A percentile compares a stretch with the other conserved stretches of the same genome.
Evolutionary conservation across 768 basidiomycete genomes (phyloP).

Genomic region (Termitomyces sp.): DNA sequence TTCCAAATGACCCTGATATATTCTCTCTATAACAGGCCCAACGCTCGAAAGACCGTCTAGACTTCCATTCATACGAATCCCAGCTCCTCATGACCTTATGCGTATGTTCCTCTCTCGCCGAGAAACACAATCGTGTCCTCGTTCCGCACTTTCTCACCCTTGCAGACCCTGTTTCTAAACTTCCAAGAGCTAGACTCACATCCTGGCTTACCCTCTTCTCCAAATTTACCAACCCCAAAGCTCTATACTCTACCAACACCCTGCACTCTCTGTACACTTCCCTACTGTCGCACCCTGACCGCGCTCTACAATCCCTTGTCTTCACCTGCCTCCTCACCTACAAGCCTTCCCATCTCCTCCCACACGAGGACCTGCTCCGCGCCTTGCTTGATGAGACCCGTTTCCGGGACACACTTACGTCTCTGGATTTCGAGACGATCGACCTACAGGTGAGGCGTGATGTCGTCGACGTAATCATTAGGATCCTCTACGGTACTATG

Average conservation of each 20-base stretch:
- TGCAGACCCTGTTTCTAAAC: conserved; percentile 38
- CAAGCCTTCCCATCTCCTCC: conserved; percentile 57
- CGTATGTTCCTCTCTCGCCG: conserved; percentile 69
- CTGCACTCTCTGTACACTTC: conserved; percentile 64
- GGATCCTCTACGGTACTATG: conserved; percentile 87
- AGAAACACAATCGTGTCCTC: conserved; percentile 86
- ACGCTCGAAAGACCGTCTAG: conserved; percentile 55
- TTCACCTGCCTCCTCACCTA: conserved; percentile 82
- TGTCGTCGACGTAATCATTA: conserved; percentile 66
- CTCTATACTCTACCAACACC: conserved; percentile 64
- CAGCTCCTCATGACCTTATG: conserved; percentile 74
- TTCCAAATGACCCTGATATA: not conserved
- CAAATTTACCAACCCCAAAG: conserved; percentile 93
- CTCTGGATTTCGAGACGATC: conserved; percentile 60
- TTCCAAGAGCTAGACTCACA: conserved; percentile 61
- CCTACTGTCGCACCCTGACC: conserved; percentile 86
- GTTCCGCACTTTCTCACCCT: conserved; percentile 77
- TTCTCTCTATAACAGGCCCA: conserved; percentile 26
- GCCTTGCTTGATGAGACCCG: conserved; percentile 78
- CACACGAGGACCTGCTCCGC: conserved; percentile 64
- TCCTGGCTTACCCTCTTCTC: conserved; percentile 85
- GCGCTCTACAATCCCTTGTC: conserved; percentile 69
- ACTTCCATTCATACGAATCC: conserved; percentile 71
- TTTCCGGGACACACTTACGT: conserved; percentile 86
- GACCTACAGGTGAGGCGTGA: conserved; percentile 57